Evolutionary conservation across 1,139 yeast genomes (phyloP), one percentile per base, ranked within the genome.

Genomic region (Candida pseudocylindracea): DNA sequence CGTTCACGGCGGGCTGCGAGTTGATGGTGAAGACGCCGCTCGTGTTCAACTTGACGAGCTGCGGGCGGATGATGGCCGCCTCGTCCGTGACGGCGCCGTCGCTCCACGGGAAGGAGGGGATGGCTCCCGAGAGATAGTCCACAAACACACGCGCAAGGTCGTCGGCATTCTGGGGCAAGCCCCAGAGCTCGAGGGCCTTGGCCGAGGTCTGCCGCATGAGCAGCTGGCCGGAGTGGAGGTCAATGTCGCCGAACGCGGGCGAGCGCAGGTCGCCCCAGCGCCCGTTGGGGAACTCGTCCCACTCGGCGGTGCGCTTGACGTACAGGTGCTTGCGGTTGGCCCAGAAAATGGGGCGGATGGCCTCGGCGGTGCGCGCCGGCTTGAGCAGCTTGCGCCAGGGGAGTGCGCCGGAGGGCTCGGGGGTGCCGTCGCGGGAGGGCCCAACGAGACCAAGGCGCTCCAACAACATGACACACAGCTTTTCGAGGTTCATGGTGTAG

Each of bases 231-330:
- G 92, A 93, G 40, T 76, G 69, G 36, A 74, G 58, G 48, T 74
- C 85, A 39, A 76, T 63, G 42, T 81, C 93, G 48, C 93, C 93
- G 51, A 75, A 81, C 6, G 93, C 93, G 8, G 94, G 94, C 30
- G 93, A 80, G 36, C 91, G 63, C 8, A 93, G 75, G 48, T 81
- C 93, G 47, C 94, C 94, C 79, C 92, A 81, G 54, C 94, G 65
- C 41, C 94, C 94, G 53, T 81, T 81, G 33, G 94, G 94, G 49
- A 80, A 81, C 50, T 81, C 94, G 54, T 81, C 92, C 93, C 93
- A 81, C 36, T 79, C 78, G 28, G 92, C 72, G 12, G 96, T 88
- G 51, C 98, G 67, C 30, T 83, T 67, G 39, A 83, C 72, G 50
- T 85, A 88, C 13, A 93, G 74, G 51, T 78, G 79, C 48, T 85